Evolutionary conservation across 345 rosid genomes (phyloP), one percentile per base, ranked within the genome.

Genomic region (Eucalyptus victrix): DNA sequence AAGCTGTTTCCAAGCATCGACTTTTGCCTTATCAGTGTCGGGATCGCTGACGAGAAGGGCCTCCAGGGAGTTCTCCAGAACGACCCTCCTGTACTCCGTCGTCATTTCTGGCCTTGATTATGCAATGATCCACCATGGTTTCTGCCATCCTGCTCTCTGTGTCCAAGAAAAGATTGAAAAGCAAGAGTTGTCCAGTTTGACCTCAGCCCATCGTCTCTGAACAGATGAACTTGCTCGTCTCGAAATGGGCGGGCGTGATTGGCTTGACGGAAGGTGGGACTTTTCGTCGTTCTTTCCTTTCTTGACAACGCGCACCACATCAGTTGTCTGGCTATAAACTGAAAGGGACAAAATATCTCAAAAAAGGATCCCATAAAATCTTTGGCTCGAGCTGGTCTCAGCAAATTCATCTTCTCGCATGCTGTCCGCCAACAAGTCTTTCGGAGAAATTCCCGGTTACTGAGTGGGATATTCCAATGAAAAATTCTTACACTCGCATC

Each of bases 21-120:
- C 19, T 5, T 47, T 69, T 69, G 81, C 99, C 97, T 97, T 96
- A 87, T 97, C 99, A 56, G 98, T 95, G n/a, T 96, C 98, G 34
- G 97, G 97, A 91, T 97, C 99, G 94, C 97, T 93, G 89, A 97
- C 92, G 93, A 97, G 94, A 87, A 96, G 93, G 56, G 94, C 98
- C 88, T 96, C 93, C 60, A 97, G 97, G 18, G 95, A 94, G 91
- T 97, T 97, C 44, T 72, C 60, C 60, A 97, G 97, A 44, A 94
- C 95, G 90, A 96, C 91, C 91, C 94, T 93, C 87, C 94, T 87
- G 91, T 97, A 97, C 15, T 92, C 93, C 88, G 98, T 92, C 91
- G 89, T 97, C 98, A 44, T 93, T 94, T 45, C 97, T 93, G 30
- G 98, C 95, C 95, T 96, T 97, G 88, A 95, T 30, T 72, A 96